A percentile compares a stretch with the other conserved stretches of the same genome.
Conservation (phyloP, 208 protist species). For the Angomonas ambiguus region DNA sequence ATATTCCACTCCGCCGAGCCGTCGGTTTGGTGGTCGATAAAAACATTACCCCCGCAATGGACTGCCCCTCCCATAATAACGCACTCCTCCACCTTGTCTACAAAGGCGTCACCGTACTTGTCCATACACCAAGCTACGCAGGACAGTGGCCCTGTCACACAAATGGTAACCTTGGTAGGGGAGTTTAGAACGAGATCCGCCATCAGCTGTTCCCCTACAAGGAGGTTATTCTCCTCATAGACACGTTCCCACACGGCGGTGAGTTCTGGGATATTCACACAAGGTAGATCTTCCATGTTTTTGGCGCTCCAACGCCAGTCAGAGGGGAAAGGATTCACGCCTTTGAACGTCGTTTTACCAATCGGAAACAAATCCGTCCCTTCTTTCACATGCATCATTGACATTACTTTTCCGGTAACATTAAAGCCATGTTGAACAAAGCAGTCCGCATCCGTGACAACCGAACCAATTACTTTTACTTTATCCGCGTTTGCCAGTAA, state of each 20-base stretch:
- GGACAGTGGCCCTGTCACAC: slow-evolving; percentile 83
- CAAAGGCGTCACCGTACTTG: slow-evolving; percentile 70
- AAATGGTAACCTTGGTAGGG: slow-evolving; percentile 72
- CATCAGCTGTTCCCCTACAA: slow-evolving; percentile 73
- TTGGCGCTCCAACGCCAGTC: slow-evolving; percentile 78
- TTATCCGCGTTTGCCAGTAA: slow-evolving; percentile 66
- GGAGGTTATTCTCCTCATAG: slow-evolving; percentile 32
- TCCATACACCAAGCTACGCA: slow-evolving; percentile 82
- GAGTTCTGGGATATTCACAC: slow-evolving; percentile 60
- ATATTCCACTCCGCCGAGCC: slow-evolving; percentile 89
- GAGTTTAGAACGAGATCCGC: slow-evolving; percentile 75
- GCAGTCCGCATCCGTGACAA: slow-evolving; percentile 84
- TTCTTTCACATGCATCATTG: slow-evolving; percentile 48
- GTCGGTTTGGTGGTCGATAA: slow-evolving; percentile 55
- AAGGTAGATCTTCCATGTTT: slow-evolving; percentile 86
- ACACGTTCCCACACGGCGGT: slow-evolving; percentile 42
- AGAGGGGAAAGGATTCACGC: slow-evolving; percentile 79
- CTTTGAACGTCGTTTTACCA: slow-evolving; percentile 57
- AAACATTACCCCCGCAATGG: slow-evolving; percentile 81
- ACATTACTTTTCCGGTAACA: slow-evolving; percentile 75
- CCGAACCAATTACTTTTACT: slow-evolving; percentile 73
- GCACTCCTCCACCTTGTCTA: slow-evolving; percentile 74
- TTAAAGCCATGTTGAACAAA: slow-evolving; percentile 72
- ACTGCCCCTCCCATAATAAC: slow-evolving; percentile 89
- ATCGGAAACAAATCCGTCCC: slow-evolving; percentile 59